Percentiles rank a stretch among this genome's conserved stretches.
Evolutionary conservation across 148 eudicot species (phyloP).

Genomic region (Hydrangea macrophylla): DNA sequence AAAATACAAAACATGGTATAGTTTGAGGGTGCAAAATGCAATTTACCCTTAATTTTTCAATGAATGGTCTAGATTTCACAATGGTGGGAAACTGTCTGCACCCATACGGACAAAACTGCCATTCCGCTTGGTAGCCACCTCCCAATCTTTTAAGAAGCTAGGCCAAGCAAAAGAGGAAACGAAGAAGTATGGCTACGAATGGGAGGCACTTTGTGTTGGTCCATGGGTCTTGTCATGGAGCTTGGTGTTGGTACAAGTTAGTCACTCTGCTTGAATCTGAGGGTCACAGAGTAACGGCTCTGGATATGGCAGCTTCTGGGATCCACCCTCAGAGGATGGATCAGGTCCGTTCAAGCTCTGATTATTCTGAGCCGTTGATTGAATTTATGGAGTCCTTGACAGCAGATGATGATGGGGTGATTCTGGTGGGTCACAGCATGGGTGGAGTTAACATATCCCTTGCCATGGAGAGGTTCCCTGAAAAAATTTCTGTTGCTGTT

Average conservation of each 20-base stretch:
- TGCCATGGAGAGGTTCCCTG: constrained; percentile 29
- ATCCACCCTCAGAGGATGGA: constrained; percentile 15
- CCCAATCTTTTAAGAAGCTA: too few species aligned
- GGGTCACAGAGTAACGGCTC: constrained; percentile 30
- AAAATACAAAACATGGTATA: too few species aligned
- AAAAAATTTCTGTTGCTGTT: constrained; percentile 27
- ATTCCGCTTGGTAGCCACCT: too few species aligned
- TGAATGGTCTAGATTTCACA: too few species aligned
- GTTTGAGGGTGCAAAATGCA: too few species aligned
- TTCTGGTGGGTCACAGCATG: constrained; percentile 28
- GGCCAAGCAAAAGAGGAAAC: too few species aligned
- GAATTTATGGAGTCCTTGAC: constrained; percentile 23
- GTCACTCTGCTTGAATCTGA: constrained; percentile 21
- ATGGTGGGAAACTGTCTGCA: too few species aligned
- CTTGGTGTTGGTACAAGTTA: constrained; percentile 49
- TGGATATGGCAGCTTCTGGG: constrained; percentile 38
- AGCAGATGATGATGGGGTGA: constrained; percentile 20
- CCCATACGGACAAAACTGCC: too few species aligned
- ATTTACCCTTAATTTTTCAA: too few species aligned
- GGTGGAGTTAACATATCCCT: constrained; percentile 27
- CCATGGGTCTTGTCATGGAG: constrained; percentile 43
- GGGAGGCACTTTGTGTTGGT: constrained; percentile 40
- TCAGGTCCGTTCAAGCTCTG: constrained; percentile 20
- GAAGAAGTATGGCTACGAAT: not conserved
- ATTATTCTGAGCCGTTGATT: constrained; percentile 21